Conservation (phyloP, 805 yeast genomes). For the Kluyveromyces lactis region DNA sequence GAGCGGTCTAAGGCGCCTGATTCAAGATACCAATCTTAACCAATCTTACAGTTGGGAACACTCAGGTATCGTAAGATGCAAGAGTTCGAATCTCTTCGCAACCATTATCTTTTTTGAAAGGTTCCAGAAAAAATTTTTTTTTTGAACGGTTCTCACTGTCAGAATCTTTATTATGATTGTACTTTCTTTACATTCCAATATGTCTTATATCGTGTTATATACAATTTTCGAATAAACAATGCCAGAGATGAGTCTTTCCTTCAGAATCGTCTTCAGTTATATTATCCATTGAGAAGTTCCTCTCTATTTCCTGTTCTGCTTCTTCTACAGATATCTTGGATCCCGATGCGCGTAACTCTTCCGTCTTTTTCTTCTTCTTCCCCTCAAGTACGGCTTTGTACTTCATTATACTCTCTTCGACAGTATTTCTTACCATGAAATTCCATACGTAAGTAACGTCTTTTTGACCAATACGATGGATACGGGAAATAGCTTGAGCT, state of each 20-base stretch:
- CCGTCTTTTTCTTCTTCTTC: background rate
- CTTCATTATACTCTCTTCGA: conserved; percentile 75
- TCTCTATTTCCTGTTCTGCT: too few species aligned
- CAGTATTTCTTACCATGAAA: conserved; percentile 74
- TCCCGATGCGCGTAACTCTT: background rate
- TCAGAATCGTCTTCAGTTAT: background rate
- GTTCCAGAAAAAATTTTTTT: background rate
- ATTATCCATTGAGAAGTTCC: too few species aligned
- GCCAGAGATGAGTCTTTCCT: background rate
- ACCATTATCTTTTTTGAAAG: conserved; percentile 17
- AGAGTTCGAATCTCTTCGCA: conserved; percentile 31
- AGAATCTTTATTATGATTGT: too few species aligned
- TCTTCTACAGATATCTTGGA: background rate
- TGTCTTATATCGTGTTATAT: too few species aligned
- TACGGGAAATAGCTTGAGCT: conserved; percentile 83
- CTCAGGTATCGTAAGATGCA: conserved; percentile 31
- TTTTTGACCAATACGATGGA: conserved; percentile 87
- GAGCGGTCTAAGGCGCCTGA: conserved; percentile 32
- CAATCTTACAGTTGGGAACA: conserved; percentile 13
- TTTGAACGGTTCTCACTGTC: too few species aligned
- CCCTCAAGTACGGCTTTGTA: conserved; percentile 24
- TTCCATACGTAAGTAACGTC: conserved; percentile 84
- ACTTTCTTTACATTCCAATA: too few species aligned
- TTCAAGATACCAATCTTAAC: conserved; percentile 22
- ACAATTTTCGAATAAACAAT: too few species aligned